phyloP scores from a whole-genome alignment of 805 yeast genomes.

The Kluyveromyces lactis region DNA sequence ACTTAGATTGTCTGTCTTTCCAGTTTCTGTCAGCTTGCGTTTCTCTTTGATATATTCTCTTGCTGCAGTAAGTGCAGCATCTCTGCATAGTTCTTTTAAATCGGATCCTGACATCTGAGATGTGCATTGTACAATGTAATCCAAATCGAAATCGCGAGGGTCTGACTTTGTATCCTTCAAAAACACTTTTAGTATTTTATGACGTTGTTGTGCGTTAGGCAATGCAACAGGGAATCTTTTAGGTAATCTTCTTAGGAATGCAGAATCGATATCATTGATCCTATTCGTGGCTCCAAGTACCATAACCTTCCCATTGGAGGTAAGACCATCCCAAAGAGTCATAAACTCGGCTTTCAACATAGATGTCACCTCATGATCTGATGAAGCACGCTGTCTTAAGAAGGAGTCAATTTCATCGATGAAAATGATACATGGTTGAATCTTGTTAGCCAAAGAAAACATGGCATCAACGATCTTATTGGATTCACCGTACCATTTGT shows the following conservation, averaged over 20 bases:
- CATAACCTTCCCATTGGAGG: conserved; percentile 68
- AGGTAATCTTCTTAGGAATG: conserved; percentile 88
- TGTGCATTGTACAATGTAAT: conserved; percentile 52
- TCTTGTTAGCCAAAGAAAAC: conserved; percentile 78
- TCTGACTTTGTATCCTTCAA: conserved; percentile 60
- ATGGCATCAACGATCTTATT: conserved; percentile 91
- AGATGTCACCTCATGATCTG: conserved; percentile 93
- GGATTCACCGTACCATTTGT: conserved; percentile 96
- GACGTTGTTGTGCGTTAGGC: conserved; percentile 63
- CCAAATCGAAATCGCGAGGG: conserved; percentile 44
- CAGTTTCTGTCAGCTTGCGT: conserved; percentile 30
- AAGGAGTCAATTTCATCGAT: conserved; percentile 96
- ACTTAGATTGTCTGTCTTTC: conserved; percentile 23
- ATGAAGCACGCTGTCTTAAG: conserved; percentile 71
- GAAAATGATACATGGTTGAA: conserved; percentile 90
- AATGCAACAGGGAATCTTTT: conserved; percentile 73
- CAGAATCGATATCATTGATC: conserved; percentile 83
- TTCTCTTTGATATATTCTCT: conserved; percentile 71
- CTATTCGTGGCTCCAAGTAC: conserved; percentile 94
- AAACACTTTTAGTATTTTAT: conserved; percentile 59
- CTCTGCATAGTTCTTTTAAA: conserved; percentile 81
- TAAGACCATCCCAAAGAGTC: conserved; percentile 95
- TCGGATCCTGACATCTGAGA: conserved; percentile 86
- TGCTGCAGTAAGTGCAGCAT: conserved; percentile 85
- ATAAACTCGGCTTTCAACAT: conserved; percentile 92